A percentile compares a stretch with the other conserved stretches of the same genome.
Evolutionary conservation across 1,139 yeast genomes (phyloP).

Genomic region (Eremothecium gossypii): DNA sequence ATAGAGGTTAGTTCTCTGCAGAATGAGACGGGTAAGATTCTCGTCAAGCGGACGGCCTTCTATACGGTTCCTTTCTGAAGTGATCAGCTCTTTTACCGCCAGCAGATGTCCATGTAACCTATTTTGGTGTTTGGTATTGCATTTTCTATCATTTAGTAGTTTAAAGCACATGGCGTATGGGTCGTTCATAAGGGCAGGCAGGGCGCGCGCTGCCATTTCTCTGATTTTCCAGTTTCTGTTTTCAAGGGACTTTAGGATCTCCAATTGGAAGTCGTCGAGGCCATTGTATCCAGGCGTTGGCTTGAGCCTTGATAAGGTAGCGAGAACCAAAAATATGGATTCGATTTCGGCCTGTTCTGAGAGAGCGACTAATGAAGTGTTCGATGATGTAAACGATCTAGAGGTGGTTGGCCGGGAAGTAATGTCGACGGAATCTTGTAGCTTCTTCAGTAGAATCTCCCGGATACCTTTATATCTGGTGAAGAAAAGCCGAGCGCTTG

Average conservation of each 20-base stretch:
- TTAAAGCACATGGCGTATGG: conserved; percentile 23
- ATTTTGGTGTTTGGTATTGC: conserved; percentile 33
- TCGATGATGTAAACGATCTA: neutral
- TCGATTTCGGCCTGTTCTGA: conserved; percentile 33
- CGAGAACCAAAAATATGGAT: conserved; percentile 63
- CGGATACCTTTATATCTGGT: conserved; percentile 48
- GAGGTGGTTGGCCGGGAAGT: conserved; percentile 3
- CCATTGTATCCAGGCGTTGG: conserved; percentile 47
- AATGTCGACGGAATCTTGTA: conserved; percentile 33
- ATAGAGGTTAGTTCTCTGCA: neutral
- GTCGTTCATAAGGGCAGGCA: conserved; percentile 42
- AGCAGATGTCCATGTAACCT: conserved; percentile 49
- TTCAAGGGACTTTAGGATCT: conserved; percentile 40
- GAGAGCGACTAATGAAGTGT: conserved; percentile 4
- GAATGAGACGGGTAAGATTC: neutral
- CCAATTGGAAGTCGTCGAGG: conserved; percentile 40
- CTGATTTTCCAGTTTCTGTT: conserved; percentile 70
- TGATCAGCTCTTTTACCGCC: conserved; percentile 34
- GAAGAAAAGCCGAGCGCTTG: conserved; percentile 62
- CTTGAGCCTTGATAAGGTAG: conserved; percentile 60
- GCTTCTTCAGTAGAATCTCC: conserved; percentile 38
- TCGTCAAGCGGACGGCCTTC: neutral
- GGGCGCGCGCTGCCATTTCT: conserved; percentile 71
- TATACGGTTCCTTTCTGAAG: conserved; percentile 5
- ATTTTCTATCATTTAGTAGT: conserved; percentile 9